These are phyloP conservation scores for Bolboschoenus planiculmis DNA, from an alignment of 176 grass and related monocot genomes.

Conservation along the genomic window DNA sequence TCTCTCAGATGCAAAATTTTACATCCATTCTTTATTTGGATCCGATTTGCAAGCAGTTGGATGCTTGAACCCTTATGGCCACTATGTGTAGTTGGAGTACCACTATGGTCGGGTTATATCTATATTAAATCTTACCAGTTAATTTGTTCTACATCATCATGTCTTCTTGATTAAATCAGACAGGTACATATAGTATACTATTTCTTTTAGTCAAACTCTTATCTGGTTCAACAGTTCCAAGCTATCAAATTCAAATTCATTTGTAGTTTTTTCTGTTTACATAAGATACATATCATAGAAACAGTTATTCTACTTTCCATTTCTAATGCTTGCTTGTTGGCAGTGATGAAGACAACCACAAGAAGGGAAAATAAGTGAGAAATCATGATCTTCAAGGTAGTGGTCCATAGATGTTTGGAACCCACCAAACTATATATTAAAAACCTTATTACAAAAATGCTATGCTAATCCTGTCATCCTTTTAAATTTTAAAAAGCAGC, in stretches of 20 bases:
- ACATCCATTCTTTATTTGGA: neutral
- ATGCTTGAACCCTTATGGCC: neutral
- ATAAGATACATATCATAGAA: neutral
- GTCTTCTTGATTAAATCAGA: neutral
- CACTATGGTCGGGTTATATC: neutral
- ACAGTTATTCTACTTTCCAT: neutral
- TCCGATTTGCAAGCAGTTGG: neutral
- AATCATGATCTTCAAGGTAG: neutral
- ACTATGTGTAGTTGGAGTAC: neutral
- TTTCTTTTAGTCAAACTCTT: neutral
- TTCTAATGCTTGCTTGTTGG: neutral
- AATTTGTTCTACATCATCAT: neutral
- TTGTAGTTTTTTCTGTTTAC: neutral
- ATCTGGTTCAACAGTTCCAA: neutral
- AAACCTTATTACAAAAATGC: no score
- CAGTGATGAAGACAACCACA: conserved; percentile 1
- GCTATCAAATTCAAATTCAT: neutral
- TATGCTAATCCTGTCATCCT: no score
- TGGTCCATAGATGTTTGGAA: neutral
- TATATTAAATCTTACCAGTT: neutral
- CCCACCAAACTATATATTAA: no score
- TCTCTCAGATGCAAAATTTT: neutral
- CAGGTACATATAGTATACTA: neutral
- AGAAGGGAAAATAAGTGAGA: neutral
- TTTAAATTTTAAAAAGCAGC: no score